A percentile compares a stretch with the other conserved stretches of the same genome.
phyloP scores from a whole-genome alignment of 1,139 yeast genomes.

The Saccharomyces pastorianus region DNA sequence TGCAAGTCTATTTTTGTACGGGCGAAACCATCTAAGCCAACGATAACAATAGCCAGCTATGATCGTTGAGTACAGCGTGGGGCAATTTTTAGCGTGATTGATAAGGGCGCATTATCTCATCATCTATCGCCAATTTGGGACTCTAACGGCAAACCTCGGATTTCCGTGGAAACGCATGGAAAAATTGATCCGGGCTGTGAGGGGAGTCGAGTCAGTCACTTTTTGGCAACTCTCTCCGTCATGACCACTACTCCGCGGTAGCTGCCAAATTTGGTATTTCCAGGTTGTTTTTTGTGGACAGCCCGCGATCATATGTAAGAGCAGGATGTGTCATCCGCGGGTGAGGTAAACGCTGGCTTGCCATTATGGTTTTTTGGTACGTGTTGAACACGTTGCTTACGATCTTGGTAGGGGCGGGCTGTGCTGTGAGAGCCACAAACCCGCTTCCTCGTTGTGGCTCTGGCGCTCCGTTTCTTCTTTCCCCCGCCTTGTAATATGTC shows the following conservation, averaged over 20 bases:
- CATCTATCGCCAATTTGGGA: neutral
- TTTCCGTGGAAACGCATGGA: neutral
- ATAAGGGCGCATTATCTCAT: neutral
- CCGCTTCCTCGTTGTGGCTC: neutral
- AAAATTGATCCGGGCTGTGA: neutral
- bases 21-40: neutral
- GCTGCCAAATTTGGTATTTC: neutral
- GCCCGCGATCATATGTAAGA: neutral
- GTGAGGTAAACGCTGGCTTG: neutral
- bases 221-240: neutral
- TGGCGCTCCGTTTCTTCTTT: neutral
- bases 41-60: neutral
- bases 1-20: neutral
- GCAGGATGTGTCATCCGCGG: neutral
- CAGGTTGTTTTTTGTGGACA: neutral
- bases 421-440: neutral
- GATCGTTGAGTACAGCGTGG: neutral
- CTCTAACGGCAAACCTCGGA: neutral
- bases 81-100: neutral
- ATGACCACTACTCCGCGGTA: neutral
- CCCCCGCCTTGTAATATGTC: neutral
- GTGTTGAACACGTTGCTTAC: neutral
- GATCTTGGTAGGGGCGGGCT: neutral
- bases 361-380: neutral
- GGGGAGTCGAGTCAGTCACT: neutral